Conservation (phyloP, 129 eudicot genomes). For the Pittosporum tobira region DNA sequence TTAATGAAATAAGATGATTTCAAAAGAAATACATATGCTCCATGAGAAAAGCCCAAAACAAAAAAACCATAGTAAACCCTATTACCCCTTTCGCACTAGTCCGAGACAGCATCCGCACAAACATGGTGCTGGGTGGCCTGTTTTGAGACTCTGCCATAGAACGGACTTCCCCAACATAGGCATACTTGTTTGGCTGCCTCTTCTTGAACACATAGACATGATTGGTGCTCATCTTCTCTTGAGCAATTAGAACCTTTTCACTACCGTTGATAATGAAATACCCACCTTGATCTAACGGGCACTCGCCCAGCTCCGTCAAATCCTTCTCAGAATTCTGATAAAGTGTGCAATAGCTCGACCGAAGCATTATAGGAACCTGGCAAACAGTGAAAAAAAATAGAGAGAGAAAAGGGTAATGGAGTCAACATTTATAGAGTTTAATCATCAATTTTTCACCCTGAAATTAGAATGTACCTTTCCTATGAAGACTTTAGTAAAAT, state of each 20-base stretch:
- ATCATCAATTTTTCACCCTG: not conserved
- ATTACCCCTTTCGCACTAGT: constrained; percentile 63
- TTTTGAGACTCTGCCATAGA: constrained; percentile 56
- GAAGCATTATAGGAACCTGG: constrained; percentile 70
- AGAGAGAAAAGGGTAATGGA: not conserved
- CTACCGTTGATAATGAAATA: constrained; percentile 73
- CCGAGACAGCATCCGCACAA: constrained; percentile 56
- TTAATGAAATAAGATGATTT: no score
- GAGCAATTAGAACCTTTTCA: constrained; percentile 70
- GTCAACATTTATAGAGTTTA: not conserved
- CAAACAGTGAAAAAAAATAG: no score
- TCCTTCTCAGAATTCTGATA: constrained; percentile 58
- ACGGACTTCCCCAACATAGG: constrained; percentile 59
- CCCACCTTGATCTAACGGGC: constrained; percentile 70
- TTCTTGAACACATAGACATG: constrained; percentile 69
- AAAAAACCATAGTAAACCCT: not conserved
- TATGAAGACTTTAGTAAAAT: constrained; percentile 52
- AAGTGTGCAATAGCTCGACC: constrained; percentile 54
- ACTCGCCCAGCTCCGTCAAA: constrained; percentile 70
- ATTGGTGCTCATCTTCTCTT: constrained; percentile 78
- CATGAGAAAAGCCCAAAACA: not conserved
- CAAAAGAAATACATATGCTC: not conserved
- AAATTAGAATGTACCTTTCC: constrained; percentile 37
- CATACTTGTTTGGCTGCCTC: constrained; percentile 62
- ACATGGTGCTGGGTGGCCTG: constrained; percentile 53